Base-by-base conservation (phyloP, 2,329 filamentous ascomycete species). In the Ascochyta clinopodiicola region DNA sequence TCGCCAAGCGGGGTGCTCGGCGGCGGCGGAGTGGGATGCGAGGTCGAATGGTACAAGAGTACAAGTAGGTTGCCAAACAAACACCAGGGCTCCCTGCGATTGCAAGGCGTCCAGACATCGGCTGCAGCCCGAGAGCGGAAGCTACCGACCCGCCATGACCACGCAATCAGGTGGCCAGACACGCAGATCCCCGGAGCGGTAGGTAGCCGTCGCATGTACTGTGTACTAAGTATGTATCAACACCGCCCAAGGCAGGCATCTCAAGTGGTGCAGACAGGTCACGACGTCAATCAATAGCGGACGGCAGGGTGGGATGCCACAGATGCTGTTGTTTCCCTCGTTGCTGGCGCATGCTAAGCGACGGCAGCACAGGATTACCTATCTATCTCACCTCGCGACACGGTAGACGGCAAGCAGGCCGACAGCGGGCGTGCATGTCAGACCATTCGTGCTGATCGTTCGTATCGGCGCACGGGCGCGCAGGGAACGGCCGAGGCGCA, bases 221-320 rank as follows among this genome's bases (percentile, higher is more conserved):
- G 17, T 17, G 17, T 17, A 2, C 17, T 17, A 17, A 17, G 17
- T 17, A 17, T 17, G 17, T 17, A 17, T 17, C 17, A 17, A 17
- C 17, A 17, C 17, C 17, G 17, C 17, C 17, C 17, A 17, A 17
- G 17, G 17, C 17, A 17, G 17, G 17, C 17, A 17, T 17, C 32
- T 34, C 48, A 27, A 44, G 53, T 57, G 44, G 53, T 45, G 49
- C 55, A 57, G 56, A 29, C 7, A 37, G 44, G 40, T 40, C 57
- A 66, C 64, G 45, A 48, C 62, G 56, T 61, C 35, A 67, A 61
- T 56, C 65, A 60, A 68, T 66, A 64, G 50, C 60, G 44, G 49
- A 44, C 42, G 47, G 54, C 60, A 57, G 51, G 25, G 39, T 47
- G 37, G 47, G 44, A 27, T 47, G 48, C 50, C 44, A 44, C 56